Percentiles rank a stretch among this genome's conserved stretches.
Evolutionary conservation across 208 protist genomes (phyloP).

Genomic region (Wallacemonas sp.): DNA sequence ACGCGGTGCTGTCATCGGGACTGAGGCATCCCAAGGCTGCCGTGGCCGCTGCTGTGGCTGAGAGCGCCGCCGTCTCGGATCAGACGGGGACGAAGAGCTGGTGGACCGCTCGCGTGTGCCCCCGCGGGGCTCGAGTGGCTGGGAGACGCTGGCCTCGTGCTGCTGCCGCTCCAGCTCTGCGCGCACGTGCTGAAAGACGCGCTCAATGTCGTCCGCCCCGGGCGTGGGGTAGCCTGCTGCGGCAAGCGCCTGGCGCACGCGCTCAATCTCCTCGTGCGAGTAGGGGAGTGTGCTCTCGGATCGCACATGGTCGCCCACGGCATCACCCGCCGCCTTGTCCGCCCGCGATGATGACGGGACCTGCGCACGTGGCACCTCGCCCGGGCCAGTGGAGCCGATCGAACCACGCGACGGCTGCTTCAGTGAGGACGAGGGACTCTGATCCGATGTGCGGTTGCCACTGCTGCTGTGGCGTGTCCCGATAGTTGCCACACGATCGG

Average conservation of each 20-base stretch:
- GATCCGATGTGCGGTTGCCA: neutral
- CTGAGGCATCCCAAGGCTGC: constrained; percentile 26
- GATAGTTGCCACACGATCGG: no score
- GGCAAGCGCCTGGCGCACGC: constrained; percentile 43
- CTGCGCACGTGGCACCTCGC: no score
- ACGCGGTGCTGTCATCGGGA: constrained; percentile 14
- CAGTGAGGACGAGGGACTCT: neutral
- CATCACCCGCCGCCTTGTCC: no score
- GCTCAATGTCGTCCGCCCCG: constrained; percentile 51
- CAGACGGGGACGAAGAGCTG: no score
- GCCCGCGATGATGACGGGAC: no score
- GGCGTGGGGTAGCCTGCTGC: constrained; percentile 58
- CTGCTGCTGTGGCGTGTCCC: neutral
- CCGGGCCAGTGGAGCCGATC: neutral
- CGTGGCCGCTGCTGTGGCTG: constrained; percentile 17
- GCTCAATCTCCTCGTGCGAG: constrained; percentile 31
- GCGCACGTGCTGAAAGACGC: constrained; percentile 51
- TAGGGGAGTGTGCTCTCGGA: constrained; percentile 4
- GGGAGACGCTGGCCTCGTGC: constrained; percentile 1
- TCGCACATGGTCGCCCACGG: no score
- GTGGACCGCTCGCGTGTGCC: neutral
- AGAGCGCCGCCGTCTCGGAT: no score
- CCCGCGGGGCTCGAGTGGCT: no score
- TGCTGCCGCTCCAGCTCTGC: neutral
- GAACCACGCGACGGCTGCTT: neutral